These are phyloP conservation scores for Flaveria floridana DNA, from an alignment of 140 eudicot species.

Conservation along the genomic window DNA sequence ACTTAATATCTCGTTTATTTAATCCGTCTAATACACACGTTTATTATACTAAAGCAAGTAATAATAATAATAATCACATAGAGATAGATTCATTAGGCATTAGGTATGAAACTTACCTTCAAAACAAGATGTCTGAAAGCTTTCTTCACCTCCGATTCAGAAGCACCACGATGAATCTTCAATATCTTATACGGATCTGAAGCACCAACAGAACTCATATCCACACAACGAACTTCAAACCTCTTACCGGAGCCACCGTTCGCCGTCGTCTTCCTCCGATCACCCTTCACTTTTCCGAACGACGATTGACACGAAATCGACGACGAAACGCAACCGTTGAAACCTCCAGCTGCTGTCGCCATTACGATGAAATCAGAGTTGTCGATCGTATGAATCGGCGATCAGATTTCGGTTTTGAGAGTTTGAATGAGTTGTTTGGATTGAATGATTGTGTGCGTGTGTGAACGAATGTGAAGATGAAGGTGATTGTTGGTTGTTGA, in stretches of 20 bases:
- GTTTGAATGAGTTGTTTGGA: slow-evolving; percentile 1
- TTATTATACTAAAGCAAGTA: too few relatives aligned
- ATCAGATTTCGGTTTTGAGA: neutral
- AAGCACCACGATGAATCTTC: slow-evolving; percentile 64
- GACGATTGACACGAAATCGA: slow-evolving; percentile 22
- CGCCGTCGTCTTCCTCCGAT: slow-evolving; percentile 23
- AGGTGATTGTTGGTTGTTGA: slow-evolving; percentile 22
- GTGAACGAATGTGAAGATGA: slow-evolving; percentile 21
- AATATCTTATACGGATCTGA: slow-evolving; percentile 41
- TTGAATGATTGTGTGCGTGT: neutral
- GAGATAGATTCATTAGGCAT: neutral
- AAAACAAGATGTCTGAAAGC: slow-evolving; percentile 85
- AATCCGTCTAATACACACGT: too few relatives aligned
- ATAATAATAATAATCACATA: neutral
- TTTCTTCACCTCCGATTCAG: slow-evolving; percentile 79
- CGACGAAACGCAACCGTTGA: slow-evolving; percentile 22
- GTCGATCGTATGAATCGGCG: neutral
- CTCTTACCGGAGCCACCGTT: slow-evolving; percentile 11
- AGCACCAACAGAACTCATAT: slow-evolving; percentile 11
- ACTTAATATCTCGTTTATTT: too few relatives aligned
- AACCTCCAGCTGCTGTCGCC: slow-evolving; percentile 29
- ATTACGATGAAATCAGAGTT: slow-evolving; percentile 5
- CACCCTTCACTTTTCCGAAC: neutral
- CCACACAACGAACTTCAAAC: slow-evolving; percentile 43
- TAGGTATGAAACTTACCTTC: slow-evolving; percentile 40